Evolutionary conservation across 108 stramenopile genomes (phyloP).

Genomic region (Nitzschia inconspicua): DNA sequence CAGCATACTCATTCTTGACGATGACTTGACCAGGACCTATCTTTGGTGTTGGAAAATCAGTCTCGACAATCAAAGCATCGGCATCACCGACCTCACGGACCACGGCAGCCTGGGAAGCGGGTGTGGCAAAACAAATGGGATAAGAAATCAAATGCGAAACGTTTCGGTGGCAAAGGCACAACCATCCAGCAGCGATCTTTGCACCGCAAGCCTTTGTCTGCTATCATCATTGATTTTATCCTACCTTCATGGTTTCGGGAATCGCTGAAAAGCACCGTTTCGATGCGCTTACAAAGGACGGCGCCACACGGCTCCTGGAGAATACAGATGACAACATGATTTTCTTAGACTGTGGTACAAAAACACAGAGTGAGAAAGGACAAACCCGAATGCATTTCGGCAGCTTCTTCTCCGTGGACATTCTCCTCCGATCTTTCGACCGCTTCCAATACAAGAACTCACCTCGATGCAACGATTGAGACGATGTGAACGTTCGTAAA

Average conservation of each 20-base stretch:
- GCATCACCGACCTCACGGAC: constrained; percentile 47
- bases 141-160: background rate
- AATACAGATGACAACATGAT: constrained; percentile 10
- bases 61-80: constrained; percentile 33
- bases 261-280: constrained; percentile 22
- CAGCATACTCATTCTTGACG: constrained; percentile 69
- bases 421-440: no score
- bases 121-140: background rate
- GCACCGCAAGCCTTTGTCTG: background rate
- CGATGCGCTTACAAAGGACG: background rate
- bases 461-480: no score
- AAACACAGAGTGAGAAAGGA: no score
- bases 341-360: no score
- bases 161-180: no score
- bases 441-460: no score
- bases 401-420: no score
- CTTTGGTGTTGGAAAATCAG: constrained; percentile 51
- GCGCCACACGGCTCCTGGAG: background rate
- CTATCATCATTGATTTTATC: background rate
- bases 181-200: background rate
- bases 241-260: constrained; percentile 34
- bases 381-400: no score
- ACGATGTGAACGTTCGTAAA: no score
- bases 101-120: constrained; percentile 32
- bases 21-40: constrained; percentile 52